Evolutionary conservation across 2,329 filamentous ascomycete genomes (phyloP).

Genomic region (Trichoderma oligosporum): DNA sequence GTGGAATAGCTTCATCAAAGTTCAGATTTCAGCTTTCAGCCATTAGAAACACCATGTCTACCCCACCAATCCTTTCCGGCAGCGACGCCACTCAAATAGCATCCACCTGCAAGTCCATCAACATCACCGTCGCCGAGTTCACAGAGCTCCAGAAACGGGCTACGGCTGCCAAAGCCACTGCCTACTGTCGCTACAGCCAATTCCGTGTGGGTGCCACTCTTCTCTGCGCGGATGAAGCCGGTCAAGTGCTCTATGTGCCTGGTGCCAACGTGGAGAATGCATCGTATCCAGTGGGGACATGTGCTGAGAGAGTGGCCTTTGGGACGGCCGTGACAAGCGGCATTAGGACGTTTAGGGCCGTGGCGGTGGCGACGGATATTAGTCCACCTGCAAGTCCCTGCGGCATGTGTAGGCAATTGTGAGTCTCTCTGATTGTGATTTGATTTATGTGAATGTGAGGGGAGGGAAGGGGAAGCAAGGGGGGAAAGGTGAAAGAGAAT

Average conservation of each 20-base stretch:
- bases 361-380: conserved; percentile 83
- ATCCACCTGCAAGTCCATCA: conserved; percentile 32
- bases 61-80: conserved; percentile 26
- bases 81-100: conserved; percentile 29
- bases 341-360: conserved; percentile 61
- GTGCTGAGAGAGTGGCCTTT: conserved; percentile 88
- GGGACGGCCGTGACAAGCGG: conserved; percentile 69
- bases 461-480: not conserved
- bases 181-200: conserved; percentile 90
- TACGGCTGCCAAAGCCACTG: conserved; percentile 67
- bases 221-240: conserved; percentile 46
- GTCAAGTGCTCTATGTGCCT: conserved; percentile 22
- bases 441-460: not conserved
- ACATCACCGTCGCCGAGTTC: conserved; percentile 62
- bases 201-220: conserved; percentile 87
- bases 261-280: conserved; percentile 95
- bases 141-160: conserved; percentile 58
- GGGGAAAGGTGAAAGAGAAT: not conserved
- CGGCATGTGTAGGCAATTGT: conserved; percentile 96
- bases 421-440: conserved; percentile 33
- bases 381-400: conserved; percentile 70
- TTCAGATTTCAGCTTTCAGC: too few relatives aligned
- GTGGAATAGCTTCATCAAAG: not conserved
- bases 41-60: conserved; percentile 9
- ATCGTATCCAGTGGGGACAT: conserved; percentile 88